Percentiles rank a stretch among this genome's conserved stretches.
phyloP scores from a whole-genome alignment of 202 grass and related monocot species.

The Musa balbisiana region DNA sequence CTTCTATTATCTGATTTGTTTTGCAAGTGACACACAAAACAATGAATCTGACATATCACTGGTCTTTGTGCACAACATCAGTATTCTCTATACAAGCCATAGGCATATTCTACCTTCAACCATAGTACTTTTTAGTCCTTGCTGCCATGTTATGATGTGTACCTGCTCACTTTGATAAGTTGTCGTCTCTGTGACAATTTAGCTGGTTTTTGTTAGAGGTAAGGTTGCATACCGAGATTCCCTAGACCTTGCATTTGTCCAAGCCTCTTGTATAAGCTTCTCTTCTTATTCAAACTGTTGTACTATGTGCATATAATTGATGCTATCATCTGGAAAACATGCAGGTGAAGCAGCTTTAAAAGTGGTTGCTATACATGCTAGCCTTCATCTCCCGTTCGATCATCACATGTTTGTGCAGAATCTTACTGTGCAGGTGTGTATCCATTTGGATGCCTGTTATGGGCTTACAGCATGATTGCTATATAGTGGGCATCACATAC shows the following conservation, averaged over 20 bases:
- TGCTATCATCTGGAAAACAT: constrained; percentile 16
- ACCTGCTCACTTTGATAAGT: not conserved
- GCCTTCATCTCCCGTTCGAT: constrained; percentile 85
- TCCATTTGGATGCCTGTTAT: not conserved
- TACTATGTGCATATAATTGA: constrained; percentile 10
- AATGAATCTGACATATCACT: not conserved
- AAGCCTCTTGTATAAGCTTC: not conserved
- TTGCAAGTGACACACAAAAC: not conserved
- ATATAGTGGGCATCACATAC: not conserved
- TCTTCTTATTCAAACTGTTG: constrained; percentile 10
- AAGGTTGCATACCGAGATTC: no score
- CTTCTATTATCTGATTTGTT: no score
- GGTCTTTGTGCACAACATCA: no score
- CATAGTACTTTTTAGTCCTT: not conserved
- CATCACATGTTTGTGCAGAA: constrained; percentile 81
- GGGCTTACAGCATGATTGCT: not conserved
- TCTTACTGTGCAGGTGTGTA: constrained; percentile 85
- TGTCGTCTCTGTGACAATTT: not conserved
- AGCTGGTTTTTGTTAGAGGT: no score
- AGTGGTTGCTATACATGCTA: constrained; percentile 78
- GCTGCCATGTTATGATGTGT: not conserved
- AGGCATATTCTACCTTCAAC: not conserved
- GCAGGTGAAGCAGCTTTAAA: constrained; percentile 73
- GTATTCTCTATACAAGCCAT: not conserved
- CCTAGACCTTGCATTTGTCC: no score